These are phyloP conservation scores for Raffaelea albimanens DNA, from an alignment of 2,329 filamentous ascomycete genomes.

Conservation along the genomic window DNA sequence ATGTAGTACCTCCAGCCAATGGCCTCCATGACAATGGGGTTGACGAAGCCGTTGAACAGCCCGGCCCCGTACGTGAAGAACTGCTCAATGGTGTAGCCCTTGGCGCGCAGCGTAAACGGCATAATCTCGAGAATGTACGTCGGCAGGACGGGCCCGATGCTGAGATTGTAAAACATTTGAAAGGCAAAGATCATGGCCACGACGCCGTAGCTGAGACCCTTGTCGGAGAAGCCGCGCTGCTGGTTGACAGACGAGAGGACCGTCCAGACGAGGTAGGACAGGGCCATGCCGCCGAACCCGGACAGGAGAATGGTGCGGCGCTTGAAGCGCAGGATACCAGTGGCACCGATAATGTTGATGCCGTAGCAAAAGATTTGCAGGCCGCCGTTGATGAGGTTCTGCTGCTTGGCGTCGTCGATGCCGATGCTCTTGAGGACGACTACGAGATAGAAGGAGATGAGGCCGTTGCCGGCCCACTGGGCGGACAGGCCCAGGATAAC, in stretches of 20 bases:
- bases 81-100: conserved; percentile 31
- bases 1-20: conserved; percentile 9
- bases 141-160: conserved; percentile 47
- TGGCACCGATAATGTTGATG: conserved; percentile 43
- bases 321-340: conserved; percentile 39
- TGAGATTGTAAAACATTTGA: conserved; percentile 49
- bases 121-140: conserved; percentile 50
- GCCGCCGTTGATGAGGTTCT: conserved; percentile 45
- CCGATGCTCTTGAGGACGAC: conserved; percentile 52
- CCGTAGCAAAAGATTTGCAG: conserved; percentile 50
- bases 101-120: conserved; percentile 47
- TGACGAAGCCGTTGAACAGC: conserved; percentile 6
- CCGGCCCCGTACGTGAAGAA: conserved; percentile 1
- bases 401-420: conserved; percentile 46
- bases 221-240: conserved; percentile 30
- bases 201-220: conserved; percentile 39
- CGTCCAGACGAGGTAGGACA: conserved; percentile 40
- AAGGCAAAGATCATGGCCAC: conserved; percentile 52
- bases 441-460: conserved; percentile 59
- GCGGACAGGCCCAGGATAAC: conserved; percentile 57
- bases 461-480: conserved; percentile 58
- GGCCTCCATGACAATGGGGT: conserved; percentile 4
- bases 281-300: conserved; percentile 35
- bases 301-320: conserved; percentile 44
- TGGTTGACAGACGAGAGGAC: conserved; percentile 43